Percentiles rank a stretch among this genome's conserved stretches.
These are phyloP conservation scores for Globisporangium nagaii DNA, from an alignment of 352 stramenopile species.

Conservation along the genomic window DNA sequence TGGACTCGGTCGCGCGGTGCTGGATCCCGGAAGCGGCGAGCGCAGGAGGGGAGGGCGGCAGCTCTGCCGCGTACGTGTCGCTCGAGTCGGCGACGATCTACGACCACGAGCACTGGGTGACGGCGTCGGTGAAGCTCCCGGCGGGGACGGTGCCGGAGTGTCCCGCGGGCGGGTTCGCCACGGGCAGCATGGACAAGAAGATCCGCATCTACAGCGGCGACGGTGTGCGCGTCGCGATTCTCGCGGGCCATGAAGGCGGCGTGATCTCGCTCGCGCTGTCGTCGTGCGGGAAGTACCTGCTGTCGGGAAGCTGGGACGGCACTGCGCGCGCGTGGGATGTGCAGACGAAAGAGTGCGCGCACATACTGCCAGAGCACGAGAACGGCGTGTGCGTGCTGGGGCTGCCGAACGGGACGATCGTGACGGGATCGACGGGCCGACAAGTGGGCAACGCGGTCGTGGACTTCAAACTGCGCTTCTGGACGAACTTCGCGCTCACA, in stretches of 20 bases:
- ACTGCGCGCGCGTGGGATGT: conserved; percentile 74
- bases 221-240: conserved; percentile 28
- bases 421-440: conserved; percentile 71
- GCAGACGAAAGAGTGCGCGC: conserved; percentile 35
- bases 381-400: conserved; percentile 81
- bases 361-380: conserved; percentile 62
- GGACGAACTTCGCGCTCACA: conserved; percentile 39
- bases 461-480: conserved; percentile 79
- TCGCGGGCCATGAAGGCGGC: conserved; percentile 65
- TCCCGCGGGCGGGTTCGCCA: conserved; percentile 50
- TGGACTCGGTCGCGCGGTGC: conserved; percentile 59
- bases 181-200: conserved; percentile 76
- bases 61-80: conserved; percentile 20
- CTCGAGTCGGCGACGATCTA: conserved; percentile 58
- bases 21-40: conserved; percentile 34
- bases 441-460: conserved; percentile 74
- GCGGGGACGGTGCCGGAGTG: conserved; percentile 16
- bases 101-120: conserved; percentile 84
- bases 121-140: conserved; percentile 39
- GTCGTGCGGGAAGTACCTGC: conserved; percentile 27
- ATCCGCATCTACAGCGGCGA: conserved; percentile 60
- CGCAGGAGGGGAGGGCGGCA: conserved; percentile 7
- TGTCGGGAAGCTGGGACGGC: conserved; percentile 82
- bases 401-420: conserved; percentile 49
- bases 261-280: conserved; percentile 68